phyloP scores from a whole-genome alignment of 1,139 yeast species.

The Saccharomycopsis hybrid region DNA sequence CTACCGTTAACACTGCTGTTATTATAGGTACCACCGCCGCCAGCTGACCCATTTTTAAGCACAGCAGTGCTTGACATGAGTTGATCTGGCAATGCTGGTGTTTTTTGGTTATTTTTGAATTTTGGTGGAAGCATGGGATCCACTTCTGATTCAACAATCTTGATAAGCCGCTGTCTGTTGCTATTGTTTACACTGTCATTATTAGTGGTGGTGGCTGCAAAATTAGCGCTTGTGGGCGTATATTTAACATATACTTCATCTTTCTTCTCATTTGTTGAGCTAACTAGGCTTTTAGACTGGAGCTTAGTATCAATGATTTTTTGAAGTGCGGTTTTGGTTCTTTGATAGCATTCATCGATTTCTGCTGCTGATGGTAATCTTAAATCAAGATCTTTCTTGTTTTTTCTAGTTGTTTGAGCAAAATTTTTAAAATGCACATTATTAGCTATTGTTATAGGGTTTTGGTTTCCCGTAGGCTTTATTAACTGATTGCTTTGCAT shows the following conservation, averaged over 20 bases:
- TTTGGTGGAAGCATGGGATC: constrained; percentile 89
- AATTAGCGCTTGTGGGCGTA: constrained; percentile 36
- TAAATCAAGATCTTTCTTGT: constrained; percentile 28
- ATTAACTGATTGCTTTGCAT: no score
- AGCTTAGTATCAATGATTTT: constrained; percentile 36
- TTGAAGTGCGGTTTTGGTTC: constrained; percentile 45
- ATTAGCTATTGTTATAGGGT: no score
- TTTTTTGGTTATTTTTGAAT: constrained; percentile 67
- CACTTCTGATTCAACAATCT: constrained; percentile 51
- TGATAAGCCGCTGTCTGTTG: constrained; percentile 38
- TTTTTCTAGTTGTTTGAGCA: constrained; percentile 18
- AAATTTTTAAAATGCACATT: no score
- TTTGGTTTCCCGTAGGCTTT: no score
- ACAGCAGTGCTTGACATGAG: constrained; percentile 21
- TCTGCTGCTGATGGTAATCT: constrained; percentile 38
- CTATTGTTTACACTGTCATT: no score
- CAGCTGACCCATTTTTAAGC: constrained; percentile 22
- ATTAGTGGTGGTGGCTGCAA: background rate
- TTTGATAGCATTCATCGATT: constrained; percentile 34
- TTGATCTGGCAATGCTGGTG: constrained; percentile 56
- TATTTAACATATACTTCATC: constrained; percentile 42
- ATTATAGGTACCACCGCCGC: no score
- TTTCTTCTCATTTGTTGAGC: no score
- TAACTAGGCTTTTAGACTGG: constrained; percentile 23
- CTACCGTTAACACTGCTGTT: no score